These are phyloP conservation scores for Pseudocercospora fuligena DNA, from an alignment of 2,329 filamentous ascomycete species.

Conservation along the genomic window DNA sequence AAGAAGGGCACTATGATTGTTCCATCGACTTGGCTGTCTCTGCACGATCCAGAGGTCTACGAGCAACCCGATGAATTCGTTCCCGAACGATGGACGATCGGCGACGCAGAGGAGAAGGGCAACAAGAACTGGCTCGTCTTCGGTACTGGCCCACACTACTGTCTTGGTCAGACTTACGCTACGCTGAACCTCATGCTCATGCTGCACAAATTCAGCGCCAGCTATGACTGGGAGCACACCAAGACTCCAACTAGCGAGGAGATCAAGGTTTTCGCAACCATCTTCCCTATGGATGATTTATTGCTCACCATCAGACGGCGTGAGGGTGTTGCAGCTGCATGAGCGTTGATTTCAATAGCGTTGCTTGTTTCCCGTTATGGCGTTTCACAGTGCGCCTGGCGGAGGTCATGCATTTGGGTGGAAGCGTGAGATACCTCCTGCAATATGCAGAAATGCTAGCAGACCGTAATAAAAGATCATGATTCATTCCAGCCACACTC, in stretches of 20 bases:
- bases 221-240: slow-evolving; percentile 81
- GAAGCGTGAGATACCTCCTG: slow-evolving; percentile 7
- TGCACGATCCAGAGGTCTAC: slow-evolving; percentile 92
- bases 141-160: slow-evolving; percentile 94
- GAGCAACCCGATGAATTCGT: slow-evolving; percentile 86
- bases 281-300: slow-evolving; percentile 78
- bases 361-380: not conserved
- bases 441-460: not conserved
- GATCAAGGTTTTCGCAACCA: slow-evolving; percentile 97
- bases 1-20: slow-evolving; percentile 96
- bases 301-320: slow-evolving; percentile 29
- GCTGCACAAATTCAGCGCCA: slow-evolving; percentile 39
- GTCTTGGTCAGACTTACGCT: slow-evolving; percentile 90
- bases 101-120: slow-evolving; percentile 79
- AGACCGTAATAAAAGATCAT: not conserved
- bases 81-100: slow-evolving; percentile 85
- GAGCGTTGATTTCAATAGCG: not conserved
- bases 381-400: slow-evolving; percentile 9
- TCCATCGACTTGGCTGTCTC: slow-evolving; percentile 85
- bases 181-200: slow-evolving; percentile 81
- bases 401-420: slow-evolving; percentile 3
- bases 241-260: slow-evolving; percentile 83
- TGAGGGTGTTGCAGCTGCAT: not conserved
- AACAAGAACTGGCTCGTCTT: slow-evolving; percentile 98
- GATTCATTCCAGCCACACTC: not conserved